Base-by-base conservation (phyloP, 441 rosid species). In the Croton setiger region DNA sequence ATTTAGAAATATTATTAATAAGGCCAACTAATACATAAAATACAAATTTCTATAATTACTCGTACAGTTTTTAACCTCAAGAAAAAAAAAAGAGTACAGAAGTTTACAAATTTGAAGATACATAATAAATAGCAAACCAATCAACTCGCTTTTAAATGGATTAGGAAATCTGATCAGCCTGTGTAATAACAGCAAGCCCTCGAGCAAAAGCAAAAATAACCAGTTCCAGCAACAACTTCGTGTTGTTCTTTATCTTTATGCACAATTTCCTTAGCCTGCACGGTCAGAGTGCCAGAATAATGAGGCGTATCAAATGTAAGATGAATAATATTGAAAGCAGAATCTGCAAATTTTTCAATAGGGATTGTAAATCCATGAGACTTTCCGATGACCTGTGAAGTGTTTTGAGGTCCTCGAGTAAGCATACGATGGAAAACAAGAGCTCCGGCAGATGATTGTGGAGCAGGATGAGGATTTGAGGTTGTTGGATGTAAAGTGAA, bases 321-420 rank as follows among this genome's bases (percentile, higher is more conserved):
- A 52, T 89, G 86, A 53, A 94, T 81, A 4, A 90, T 63, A 62
- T 94, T 88, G 66, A 88, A 91, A 49, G 74, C 87, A 2, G 92
- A 89, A 51, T 62, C 71, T 1, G 92, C 91, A 68, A 89, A 91
- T 23, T 79, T 75, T 64, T 90, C 86, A 1, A 73, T 37, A 0
- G 96, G 93, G 35, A 91, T 82, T 43, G 88, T 82, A 74, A 94
- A 91, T 5, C 97, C 98, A 57, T 87, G 92, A 0, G 97, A 96
- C 60, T 78, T 86, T 9, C 98, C 95, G 0, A 91, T 78, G 3
- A 83, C 72, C 39, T 81, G 78, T 1, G 96, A 94, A 18, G 87
- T 88, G 83, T 82, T 87, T 51, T 83, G 75, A 0, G 92, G 96
- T 51, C 92, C 92, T 63, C 91, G 82, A 0, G 89, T 93, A 37